These are phyloP conservation scores for Xylaria hypoxylon DNA, from an alignment of 2,329 filamentous ascomycete species.

Conservation along the genomic window DNA sequence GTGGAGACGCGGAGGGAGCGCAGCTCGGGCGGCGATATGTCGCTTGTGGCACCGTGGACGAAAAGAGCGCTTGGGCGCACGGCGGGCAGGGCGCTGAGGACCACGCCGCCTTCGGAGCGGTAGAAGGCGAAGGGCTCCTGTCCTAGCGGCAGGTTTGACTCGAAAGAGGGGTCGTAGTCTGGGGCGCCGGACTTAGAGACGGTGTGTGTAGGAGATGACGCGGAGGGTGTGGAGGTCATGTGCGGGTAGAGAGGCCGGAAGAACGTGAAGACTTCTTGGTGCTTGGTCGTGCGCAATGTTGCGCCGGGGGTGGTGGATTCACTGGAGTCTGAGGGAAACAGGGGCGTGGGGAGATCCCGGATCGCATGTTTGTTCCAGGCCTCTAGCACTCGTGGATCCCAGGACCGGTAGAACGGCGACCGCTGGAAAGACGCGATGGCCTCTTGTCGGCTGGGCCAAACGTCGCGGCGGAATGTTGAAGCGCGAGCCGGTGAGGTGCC, in stretches of 20 bases:
- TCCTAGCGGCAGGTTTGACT: constrained; percentile 51
- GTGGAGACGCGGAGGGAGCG: constrained; percentile 69
- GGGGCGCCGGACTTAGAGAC: constrained; percentile 51
- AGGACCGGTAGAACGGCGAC: constrained; percentile 81
- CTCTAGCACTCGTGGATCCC: constrained; percentile 84
- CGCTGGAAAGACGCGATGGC: constrained; percentile 75
- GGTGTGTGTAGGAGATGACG: constrained; percentile 56
- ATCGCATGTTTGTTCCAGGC: constrained; percentile 79
- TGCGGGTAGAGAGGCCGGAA: constrained; percentile 69
- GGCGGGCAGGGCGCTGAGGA: constrained; percentile 67
- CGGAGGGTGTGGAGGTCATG: constrained; percentile 54
- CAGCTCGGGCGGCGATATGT: constrained; percentile 63
- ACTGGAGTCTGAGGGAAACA: constrained; percentile 53
- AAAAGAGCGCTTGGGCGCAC: constrained; percentile 76
- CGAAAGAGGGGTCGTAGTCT: constrained; percentile 59
- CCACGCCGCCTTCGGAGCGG: constrained; percentile 70
- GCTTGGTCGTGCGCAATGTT: constrained; percentile 83
- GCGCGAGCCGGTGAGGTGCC: constrained; percentile 62
- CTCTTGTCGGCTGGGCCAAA: constrained; percentile 80
- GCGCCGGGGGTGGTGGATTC: constrained; percentile 59
- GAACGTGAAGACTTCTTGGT: constrained; percentile 88
- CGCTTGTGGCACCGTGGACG: constrained; percentile 72
- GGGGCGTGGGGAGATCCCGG: constrained; percentile 74
- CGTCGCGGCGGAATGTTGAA: constrained; percentile 79
- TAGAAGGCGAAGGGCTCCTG: constrained; percentile 68